Evolutionary conservation across 2,329 filamentous ascomycete species (phyloP).

Genomic region (Erysiphe pulchra): DNA sequence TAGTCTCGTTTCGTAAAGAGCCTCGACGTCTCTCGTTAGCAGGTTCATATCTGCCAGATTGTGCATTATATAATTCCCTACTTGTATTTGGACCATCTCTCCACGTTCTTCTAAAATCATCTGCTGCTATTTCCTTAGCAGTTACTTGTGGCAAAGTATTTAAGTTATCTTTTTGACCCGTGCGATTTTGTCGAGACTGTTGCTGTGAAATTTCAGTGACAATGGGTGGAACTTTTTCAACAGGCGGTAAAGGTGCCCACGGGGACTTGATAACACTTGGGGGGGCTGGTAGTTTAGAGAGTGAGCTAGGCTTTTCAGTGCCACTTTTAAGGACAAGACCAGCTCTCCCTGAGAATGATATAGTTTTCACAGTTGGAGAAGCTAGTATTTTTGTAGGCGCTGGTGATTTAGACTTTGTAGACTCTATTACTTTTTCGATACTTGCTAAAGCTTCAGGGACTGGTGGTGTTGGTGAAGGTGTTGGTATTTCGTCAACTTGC

Average conservation of each 20-base stretch:
- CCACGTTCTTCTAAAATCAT: constrained; percentile 83
- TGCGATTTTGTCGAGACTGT: constrained; percentile 20
- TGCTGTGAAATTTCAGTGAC: constrained; percentile 27
- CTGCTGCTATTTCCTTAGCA: constrained; percentile 69
- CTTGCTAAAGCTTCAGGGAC: constrained; percentile 4
- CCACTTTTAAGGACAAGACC: constrained; percentile 40
- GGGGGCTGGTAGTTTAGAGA: constrained; percentile 42
- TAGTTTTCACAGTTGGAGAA: constrained; percentile 10
- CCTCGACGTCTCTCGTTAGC: constrained; percentile 50
- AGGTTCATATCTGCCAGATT: constrained; percentile 79
- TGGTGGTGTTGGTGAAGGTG: constrained; percentile 8
- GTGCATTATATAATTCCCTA: constrained; percentile 79
- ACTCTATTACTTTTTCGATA: constrained; percentile 5
- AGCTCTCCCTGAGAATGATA: constrained; percentile 17
- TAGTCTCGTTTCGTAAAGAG: constrained; percentile 38
- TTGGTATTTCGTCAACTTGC: constrained; percentile 25
- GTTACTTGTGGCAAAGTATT: constrained; percentile 27
- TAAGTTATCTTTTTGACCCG: constrained; percentile 24
- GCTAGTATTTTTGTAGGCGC: constrained; percentile 11
- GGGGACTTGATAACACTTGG: constrained; percentile 63
- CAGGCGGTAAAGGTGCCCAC: constrained; percentile 66
- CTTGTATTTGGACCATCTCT: constrained; percentile 40
- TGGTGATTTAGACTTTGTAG: constrained; percentile 11
- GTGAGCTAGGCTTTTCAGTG: constrained; percentile 44
- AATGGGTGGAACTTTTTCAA: constrained; percentile 55